Percentiles rank a stretch among this genome's conserved stretches.
Conservation (phyloP, 441 rosid genomes). For the Jatropha podagrica region DNA sequence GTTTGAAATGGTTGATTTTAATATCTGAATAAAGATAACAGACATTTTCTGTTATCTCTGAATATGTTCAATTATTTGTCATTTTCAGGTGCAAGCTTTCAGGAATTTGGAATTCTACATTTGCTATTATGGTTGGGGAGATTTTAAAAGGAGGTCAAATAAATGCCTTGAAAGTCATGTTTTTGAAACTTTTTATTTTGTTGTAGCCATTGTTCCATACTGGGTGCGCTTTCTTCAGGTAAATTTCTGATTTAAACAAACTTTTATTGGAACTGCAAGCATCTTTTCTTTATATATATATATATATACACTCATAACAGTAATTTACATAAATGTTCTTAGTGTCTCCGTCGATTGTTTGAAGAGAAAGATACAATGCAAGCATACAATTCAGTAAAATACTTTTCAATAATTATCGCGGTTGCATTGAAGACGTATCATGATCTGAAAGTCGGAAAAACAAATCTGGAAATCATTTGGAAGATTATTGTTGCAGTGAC, state of each 20-base stretch:
- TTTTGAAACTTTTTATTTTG: conserved; percentile 45
- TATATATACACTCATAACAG: neutral
- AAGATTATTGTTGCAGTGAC: conserved; percentile 48
- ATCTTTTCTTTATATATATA: no score
- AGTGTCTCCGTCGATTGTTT: conserved; percentile 66
- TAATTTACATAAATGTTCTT: conserved; percentile 39
- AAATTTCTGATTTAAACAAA: conserved; percentile 1
- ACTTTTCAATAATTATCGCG: conserved; percentile 59
- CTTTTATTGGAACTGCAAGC: no score
- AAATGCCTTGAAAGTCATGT: conserved; percentile 45
- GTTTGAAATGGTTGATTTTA: conserved; percentile 29
- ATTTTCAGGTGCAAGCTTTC: conserved; percentile 67
- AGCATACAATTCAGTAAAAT: conserved; percentile 46
- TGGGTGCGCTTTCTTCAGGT: conserved; percentile 85
- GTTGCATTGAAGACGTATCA: conserved; percentile 51
- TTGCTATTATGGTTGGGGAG: conserved; percentile 85
- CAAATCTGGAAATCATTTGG: conserved; percentile 20
- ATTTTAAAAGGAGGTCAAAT: conserved; percentile 55
- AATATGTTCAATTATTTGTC: neutral
- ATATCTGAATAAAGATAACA: neutral
- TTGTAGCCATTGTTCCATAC: conserved; percentile 66
- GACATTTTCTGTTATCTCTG: neutral
- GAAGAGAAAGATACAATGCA: conserved; percentile 52
- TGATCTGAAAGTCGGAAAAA: conserved; percentile 31
- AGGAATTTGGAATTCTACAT: conserved; percentile 65